Conservation (phyloP, 2,329 filamentous ascomycete species). For the Coniochaeta pulveracea region DNA sequence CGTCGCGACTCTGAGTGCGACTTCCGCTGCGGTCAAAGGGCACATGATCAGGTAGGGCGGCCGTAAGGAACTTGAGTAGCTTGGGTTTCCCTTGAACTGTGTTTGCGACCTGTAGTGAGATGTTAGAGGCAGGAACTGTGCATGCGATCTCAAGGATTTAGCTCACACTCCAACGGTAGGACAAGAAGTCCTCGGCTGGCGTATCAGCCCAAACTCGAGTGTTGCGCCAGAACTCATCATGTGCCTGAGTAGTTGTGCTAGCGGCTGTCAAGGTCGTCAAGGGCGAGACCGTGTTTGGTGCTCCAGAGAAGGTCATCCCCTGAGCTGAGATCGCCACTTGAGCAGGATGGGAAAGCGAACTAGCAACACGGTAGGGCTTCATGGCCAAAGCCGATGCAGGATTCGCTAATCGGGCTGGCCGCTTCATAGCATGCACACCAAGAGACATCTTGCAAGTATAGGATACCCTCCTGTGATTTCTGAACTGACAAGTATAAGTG, state of each 20-base stretch:
- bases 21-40: constrained; percentile 20
- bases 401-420: not conserved
- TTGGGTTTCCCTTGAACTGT: constrained; percentile 34
- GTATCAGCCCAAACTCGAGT: constrained; percentile 38
- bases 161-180: constrained; percentile 43
- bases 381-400: not conserved
- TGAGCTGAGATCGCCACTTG: not conserved
- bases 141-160: not conserved
- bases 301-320: not conserved
- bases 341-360: not conserved
- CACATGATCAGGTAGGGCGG: constrained; percentile 37
- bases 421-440: not conserved
- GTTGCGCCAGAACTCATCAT: constrained; percentile 37
- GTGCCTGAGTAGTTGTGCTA: too few relatives aligned
- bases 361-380: not conserved
- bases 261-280: too few relatives aligned
- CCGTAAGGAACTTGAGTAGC: constrained; percentile 35
- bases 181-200: constrained; percentile 34
- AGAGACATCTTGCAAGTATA: too few relatives aligned
- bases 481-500: constrained; percentile 1
- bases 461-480: not conserved
- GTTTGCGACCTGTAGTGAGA: constrained; percentile 27
- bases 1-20: constrained; percentile 31
- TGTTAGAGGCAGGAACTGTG: constrained; percentile 5
- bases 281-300: not conserved